phyloP scores from a whole-genome alignment of 2,329 filamentous ascomycete species.

The Dothideomycetes sp. region DNA sequence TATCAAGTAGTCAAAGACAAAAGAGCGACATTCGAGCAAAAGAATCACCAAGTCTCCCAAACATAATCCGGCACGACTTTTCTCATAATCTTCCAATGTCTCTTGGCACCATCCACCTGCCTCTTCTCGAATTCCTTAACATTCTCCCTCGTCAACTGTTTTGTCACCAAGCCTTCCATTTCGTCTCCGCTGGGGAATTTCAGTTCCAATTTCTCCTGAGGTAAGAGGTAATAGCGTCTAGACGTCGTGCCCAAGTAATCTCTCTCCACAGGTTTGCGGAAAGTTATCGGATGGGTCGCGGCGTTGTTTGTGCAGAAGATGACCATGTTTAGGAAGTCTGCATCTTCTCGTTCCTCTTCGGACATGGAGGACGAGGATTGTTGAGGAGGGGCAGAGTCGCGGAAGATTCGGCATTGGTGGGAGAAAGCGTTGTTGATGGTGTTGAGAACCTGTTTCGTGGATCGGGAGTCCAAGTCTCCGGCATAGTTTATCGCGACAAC shows the following conservation, averaged over 20 bases:
- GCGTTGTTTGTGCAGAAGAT: constrained; percentile 60
- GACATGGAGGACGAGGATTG: constrained; percentile 7
- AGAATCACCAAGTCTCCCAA: constrained; percentile 85
- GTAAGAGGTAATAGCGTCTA: constrained; percentile 60
- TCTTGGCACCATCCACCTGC: constrained; percentile 67
- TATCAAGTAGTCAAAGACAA: no score
- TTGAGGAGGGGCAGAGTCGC: constrained; percentile 53
- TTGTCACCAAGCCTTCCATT: constrained; percentile 29
- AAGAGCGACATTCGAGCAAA: no score
- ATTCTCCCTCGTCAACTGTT: constrained; percentile 53
- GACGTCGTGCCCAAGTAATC: constrained; percentile 68
- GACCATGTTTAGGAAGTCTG: constrained; percentile 90
- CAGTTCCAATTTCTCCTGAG: constrained; percentile 59
- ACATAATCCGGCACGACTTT: constrained; percentile 64
- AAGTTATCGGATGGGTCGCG: constrained; percentile 32
- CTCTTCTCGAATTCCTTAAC: constrained; percentile 59
- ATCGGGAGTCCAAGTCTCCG: constrained; percentile 69
- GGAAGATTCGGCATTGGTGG: constrained; percentile 74
- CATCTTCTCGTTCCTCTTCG: constrained; percentile 34
- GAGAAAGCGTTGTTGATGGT: constrained; percentile 79
- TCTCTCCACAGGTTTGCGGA: constrained; percentile 53
- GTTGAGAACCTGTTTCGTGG: constrained; percentile 67
- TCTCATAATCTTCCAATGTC: constrained; percentile 91
- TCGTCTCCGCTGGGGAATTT: constrained; percentile 25
- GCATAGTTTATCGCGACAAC: constrained; percentile 95